These are phyloP conservation scores for Dendrobium nobile DNA, from an alignment of 106 monocot species.

Conservation along the genomic window DNA sequence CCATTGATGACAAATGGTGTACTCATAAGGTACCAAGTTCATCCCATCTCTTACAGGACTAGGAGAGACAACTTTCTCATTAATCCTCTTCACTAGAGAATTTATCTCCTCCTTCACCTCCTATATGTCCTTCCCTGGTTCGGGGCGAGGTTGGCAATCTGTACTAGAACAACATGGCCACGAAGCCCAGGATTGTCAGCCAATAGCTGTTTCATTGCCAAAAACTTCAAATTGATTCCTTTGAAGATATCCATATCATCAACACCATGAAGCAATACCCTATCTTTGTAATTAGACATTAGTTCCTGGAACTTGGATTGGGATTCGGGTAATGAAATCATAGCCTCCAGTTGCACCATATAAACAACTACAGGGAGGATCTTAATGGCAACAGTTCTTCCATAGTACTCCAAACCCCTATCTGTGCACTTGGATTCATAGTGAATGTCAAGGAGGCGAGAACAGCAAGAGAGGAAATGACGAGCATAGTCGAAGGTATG, in stretches of 20 bases:
- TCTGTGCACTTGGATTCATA: conserved; percentile 40
- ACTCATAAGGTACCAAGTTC: conserved; percentile 79
- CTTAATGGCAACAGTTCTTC: conserved; percentile 43
- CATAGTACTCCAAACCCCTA: conserved; percentile 37
- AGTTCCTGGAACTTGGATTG: conserved; percentile 14
- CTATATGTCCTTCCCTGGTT: conserved; percentile 52
- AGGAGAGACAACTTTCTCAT: conserved; percentile 22
- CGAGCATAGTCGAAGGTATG: conserved; percentile 58
- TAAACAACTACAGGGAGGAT: conserved; percentile 37
- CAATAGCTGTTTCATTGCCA: conserved; percentile 50
- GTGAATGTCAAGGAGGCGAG: conserved; percentile 35
- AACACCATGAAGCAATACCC: conserved; percentile 27
- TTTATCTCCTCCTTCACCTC: conserved; percentile 37
- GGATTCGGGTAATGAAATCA: conserved; percentile 17
- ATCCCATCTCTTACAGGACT: conserved; percentile 83
- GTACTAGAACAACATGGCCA: conserved; percentile 45
- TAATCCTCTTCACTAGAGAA: conserved; percentile 22
- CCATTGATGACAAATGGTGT: conserved; percentile 74
- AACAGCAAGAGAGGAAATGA: conserved; percentile 52
- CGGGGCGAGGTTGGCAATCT: conserved; percentile 65
- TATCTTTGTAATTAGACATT: conserved; percentile 8
- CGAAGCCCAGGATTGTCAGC: conserved; percentile 33
- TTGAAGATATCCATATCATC: conserved; percentile 59
- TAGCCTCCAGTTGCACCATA: conserved; percentile 27
- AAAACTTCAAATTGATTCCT: conserved; percentile 53